phyloP scores from a whole-genome alignment of 2,329 filamentous ascomycete genomes.

The Cladosporium sphaerospermum region DNA sequence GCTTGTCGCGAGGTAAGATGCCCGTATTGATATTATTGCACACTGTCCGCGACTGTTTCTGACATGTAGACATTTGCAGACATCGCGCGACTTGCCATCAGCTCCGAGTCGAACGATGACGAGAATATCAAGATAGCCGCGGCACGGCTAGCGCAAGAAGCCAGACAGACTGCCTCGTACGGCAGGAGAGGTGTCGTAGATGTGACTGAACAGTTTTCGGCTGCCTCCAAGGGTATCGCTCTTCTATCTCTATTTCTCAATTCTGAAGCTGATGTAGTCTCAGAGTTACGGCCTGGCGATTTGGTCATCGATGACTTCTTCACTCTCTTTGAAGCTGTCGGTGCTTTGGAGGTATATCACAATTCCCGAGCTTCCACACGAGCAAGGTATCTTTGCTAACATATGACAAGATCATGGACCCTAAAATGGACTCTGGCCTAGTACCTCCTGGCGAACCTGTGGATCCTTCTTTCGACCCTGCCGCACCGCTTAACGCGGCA shows the following conservation, averaged over 20 bases:
- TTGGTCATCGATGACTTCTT: conserved; percentile 92
- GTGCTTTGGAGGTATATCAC: conserved; percentile 60
- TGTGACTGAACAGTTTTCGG: conserved; percentile 31
- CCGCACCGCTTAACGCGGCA: conserved; percentile 34
- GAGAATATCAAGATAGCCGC: conserved; percentile 15
- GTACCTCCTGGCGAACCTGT: conserved; percentile 71
- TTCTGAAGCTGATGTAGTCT: background rate
- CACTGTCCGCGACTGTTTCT: background rate
- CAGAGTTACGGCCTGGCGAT: conserved; percentile 64
- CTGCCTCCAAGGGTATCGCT: conserved; percentile 20
- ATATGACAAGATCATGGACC: conserved; percentile 79
- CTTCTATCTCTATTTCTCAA: background rate
- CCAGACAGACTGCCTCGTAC: conserved; percentile 12
- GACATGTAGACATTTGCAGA: background rate
- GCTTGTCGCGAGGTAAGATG: conserved; percentile 9
- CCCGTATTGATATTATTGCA: background rate
- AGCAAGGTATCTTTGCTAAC: background rate
- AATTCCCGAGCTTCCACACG: background rate
- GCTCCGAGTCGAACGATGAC: conserved; percentile 1
- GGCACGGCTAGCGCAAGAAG: conserved; percentile 21
- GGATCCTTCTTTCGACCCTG: conserved; percentile 54
- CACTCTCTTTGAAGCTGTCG: conserved; percentile 89
- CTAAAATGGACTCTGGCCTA: conserved; percentile 96
- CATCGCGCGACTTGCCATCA: conserved; percentile 10
- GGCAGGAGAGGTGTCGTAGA: conserved; percentile 20